Base-by-base conservation (phyloP, 768 basidiomycete species). In the Pisolithus orientalis region DNA sequence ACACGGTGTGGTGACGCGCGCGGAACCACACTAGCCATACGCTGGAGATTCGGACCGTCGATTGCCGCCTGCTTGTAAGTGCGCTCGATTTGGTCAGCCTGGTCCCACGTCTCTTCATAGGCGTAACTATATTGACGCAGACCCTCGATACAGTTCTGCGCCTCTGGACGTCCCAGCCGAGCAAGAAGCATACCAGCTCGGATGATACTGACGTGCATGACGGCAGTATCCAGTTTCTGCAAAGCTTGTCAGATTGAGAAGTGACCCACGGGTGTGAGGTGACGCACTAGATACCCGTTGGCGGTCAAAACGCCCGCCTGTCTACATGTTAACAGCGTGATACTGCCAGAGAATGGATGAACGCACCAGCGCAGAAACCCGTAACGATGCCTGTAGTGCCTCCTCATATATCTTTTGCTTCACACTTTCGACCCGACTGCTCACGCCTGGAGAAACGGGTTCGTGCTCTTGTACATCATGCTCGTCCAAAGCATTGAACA, bases 91-190 rank as follows among this genome's bases (percentile, higher is more conserved):
- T 85, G 80, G 37, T 74, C 74, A 3, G 90, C 87, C 60, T 85
- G 80, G 28, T 90, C 88, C 39, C 82, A 87, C 29, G 89, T 85
- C 58, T 92, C 89, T 63, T 91, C 91, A 59, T 91, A 92, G 17
- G 90, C 86, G 60, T 84, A 80, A 61, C 87, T 87, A 64, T 94
- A 94, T 68, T 96, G 94, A 60, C 88, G 79, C 24, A 96, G 75
- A 28, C 89, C 94, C 24, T 78, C 80, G 59, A 95, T 84, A 65
- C 94, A 95, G 59, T 87, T 85, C 50, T 76, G 70, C 31, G 88
- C 90, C 67, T 94, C 93, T 1, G 84, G 82, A 17, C 90, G 83
- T 6, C 87, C 92, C n/a, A 87, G 70, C 25, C 84, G 79, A 5
- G 91, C 93, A 49, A 95, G 80, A 13, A 93, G 74, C 45, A 77